phyloP scores from a whole-genome alignment of 129 eudicot genomes.

The Flaveria bidentis region DNA sequence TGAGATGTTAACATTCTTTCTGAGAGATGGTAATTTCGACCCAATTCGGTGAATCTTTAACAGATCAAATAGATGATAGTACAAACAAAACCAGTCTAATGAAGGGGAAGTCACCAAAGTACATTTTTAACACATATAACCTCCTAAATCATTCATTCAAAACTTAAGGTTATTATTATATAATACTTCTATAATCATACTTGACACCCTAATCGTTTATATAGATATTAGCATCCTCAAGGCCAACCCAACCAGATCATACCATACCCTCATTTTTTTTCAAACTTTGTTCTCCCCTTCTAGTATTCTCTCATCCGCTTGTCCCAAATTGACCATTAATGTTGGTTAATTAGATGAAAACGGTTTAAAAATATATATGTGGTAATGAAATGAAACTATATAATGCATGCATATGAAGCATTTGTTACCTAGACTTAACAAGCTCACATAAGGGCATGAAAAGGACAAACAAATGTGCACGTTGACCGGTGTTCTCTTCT shows the following conservation, averaged over 20 bases:
- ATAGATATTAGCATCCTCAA: neutral
- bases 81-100: neutral
- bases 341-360: neutral
- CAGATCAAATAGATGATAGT: neutral
- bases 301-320: neutral
- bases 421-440: slow-evolving; percentile 76
- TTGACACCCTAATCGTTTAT: neutral
- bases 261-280: neutral
- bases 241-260: neutral
- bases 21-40: neutral
- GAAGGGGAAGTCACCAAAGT: neutral
- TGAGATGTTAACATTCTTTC: neutral
- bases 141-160: neutral
- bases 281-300: neutral
- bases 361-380: neutral
- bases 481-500: slow-evolving; percentile 49
- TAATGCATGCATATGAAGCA: neutral
- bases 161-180: neutral
- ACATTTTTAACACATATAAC: neutral
- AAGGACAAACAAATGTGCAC: slow-evolving; percentile 74
- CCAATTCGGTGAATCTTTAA: neutral
- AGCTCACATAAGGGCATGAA: slow-evolving; percentile 85
- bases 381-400: neutral
- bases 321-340: neutral
- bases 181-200: neutral